phyloP scores from a whole-genome alignment of 2,329 filamentous ascomycete genomes.

The Pseudocercospora pini-densiflorae region DNA sequence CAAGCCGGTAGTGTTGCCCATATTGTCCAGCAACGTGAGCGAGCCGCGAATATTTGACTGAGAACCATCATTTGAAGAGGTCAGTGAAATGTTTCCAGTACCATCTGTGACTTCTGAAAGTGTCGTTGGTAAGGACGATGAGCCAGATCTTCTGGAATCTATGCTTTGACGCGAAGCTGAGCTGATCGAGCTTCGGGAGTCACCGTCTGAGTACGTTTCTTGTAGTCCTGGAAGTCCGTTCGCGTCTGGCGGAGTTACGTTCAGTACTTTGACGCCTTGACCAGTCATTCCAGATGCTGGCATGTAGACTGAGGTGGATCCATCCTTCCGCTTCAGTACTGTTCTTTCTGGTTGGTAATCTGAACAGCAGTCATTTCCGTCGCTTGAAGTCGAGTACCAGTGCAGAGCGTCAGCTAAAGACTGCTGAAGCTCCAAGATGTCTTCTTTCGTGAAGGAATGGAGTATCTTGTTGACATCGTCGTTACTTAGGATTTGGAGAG shows the following conservation, averaged over 20 bases:
- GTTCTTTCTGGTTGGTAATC: constrained; percentile 67
- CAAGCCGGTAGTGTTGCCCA: constrained; percentile 63
- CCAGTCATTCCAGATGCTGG: constrained; percentile 64
- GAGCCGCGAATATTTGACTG: constrained; percentile 58
- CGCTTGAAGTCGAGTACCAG: constrained; percentile 67
- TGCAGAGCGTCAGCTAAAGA: constrained; percentile 64
- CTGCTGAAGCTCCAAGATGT: constrained; percentile 61
- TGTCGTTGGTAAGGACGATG: constrained; percentile 25
- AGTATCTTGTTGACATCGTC: constrained; percentile 61
- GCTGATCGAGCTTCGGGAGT: constrained; percentile 35
- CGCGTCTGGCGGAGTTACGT: constrained; percentile 49
- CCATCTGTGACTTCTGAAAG: constrained; percentile 32
- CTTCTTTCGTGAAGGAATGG: constrained; percentile 59
- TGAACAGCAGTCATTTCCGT: constrained; percentile 60
- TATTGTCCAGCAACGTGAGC: constrained; percentile 62
- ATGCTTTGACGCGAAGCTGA: constrained; percentile 32
- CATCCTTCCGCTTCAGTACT: constrained; percentile 63
- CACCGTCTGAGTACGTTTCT: constrained; percentile 32
- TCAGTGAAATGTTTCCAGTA: constrained; percentile 31
- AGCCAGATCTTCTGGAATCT: constrained; percentile 35
- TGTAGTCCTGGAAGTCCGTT: constrained; percentile 30
- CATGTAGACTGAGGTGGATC: constrained; percentile 69
- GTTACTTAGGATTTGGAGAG: constrained; percentile 64
- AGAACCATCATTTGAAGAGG: constrained; percentile 31
- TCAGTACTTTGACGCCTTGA: constrained; percentile 69